Conservation (phyloP, 768 basidiomycete genomes). For the Hypholoma fasciculare region DNA sequence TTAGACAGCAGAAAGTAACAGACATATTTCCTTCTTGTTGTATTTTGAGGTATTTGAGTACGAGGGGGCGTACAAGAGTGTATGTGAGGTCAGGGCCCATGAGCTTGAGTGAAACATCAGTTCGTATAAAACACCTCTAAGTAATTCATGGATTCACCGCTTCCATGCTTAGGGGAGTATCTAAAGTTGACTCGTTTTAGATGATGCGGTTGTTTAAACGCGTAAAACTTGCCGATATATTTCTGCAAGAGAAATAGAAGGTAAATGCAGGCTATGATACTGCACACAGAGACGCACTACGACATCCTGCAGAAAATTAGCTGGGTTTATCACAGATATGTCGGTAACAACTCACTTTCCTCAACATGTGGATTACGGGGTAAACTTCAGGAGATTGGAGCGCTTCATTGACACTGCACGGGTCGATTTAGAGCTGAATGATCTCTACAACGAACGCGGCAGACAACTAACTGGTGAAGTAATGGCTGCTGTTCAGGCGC, state of each 20-base stretch:
- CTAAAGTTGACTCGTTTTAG: constrained; percentile 34
- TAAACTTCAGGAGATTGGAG: constrained; percentile 1
- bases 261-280: neutral
- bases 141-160: constrained; percentile 49
- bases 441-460: constrained; percentile 3
- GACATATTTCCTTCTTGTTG: constrained; percentile 78
- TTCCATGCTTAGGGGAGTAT: constrained; percentile 83
- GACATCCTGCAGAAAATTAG: constrained; percentile 48
- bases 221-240: constrained; percentile 57
- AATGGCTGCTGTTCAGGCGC: constrained; percentile 43
- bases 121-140: neutral
- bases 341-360: neutral
- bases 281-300: constrained; percentile 39
- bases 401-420: neutral
- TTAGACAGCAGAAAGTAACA: constrained; percentile 83
- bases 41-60: constrained; percentile 80
- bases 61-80: constrained; percentile 83
- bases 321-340: neutral
- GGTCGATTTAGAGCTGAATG: neutral
- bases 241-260: constrained; percentile 37
- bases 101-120: constrained; percentile 43
- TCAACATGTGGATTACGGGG: constrained; percentile 5
- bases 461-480: constrained; percentile 36
- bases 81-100: constrained; percentile 88
- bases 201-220: neutral